Percentiles rank a stretch among this genome's conserved stretches.
Conservation (phyloP, 768 basidiomycete species). For the Tulasnella sp. region DNA sequence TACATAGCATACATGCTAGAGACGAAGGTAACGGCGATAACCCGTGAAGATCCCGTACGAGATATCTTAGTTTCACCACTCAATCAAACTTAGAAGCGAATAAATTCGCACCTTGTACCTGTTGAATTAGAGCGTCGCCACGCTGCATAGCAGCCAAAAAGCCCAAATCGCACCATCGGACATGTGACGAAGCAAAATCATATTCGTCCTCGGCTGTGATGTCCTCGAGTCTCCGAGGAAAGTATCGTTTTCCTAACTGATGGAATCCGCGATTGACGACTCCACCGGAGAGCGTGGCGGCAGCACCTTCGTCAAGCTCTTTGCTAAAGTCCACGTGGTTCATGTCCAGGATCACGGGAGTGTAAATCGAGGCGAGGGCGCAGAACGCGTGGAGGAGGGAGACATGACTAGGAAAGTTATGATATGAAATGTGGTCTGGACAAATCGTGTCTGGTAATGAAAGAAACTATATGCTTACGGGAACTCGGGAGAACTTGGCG, state of each 20-base stretch:
- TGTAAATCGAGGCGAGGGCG: slow-evolving; percentile 13
- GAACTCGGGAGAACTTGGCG: slow-evolving; percentile 10
- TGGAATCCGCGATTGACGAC: neutral
- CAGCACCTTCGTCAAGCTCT: neutral
- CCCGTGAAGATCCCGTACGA: too few relatives aligned
- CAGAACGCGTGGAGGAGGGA: slow-evolving; percentile 16
- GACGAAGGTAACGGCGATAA: neutral
- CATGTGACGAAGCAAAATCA: neutral
- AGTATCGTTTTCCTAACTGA: neutral
- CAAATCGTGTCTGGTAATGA: neutral
- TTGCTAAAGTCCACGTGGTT: neutral
- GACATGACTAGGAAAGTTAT: neutral
- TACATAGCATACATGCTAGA: neutral
- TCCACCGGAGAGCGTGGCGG: neutral
- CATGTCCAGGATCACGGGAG: slow-evolving; percentile 1
- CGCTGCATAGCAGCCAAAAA: neutral
- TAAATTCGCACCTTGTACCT: neutral
- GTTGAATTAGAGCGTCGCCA: neutral
- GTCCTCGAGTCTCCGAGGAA: neutral
- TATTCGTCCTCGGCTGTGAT: neutral
- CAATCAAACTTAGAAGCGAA: too few relatives aligned
- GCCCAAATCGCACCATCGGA: neutral
- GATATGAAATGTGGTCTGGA: too few relatives aligned
- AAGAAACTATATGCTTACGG: neutral
- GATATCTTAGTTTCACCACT: too few relatives aligned